Evolutionary conservation across 352 stramenopile genomes (phyloP), one percentile per base, ranked within the genome.

Genomic region (Globisporangium viniferum): DNA sequence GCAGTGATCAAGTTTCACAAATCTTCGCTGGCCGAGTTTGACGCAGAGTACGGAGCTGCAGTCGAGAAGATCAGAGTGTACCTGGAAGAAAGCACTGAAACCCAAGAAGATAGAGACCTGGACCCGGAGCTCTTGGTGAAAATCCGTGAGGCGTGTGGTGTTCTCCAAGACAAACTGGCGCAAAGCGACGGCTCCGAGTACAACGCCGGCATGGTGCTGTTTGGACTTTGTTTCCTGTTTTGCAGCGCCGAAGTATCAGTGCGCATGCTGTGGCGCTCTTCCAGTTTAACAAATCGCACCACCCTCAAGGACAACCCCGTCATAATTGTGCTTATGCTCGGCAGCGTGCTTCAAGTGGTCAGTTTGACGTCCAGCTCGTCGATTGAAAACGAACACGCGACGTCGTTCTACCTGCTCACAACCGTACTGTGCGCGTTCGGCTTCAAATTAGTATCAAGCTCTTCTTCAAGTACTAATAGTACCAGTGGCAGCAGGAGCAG

Each of bases 351-450:
- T 14, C 82, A 93, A 31, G 84, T 92, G 61, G 69, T 70, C 18
- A 93, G 80, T 36, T 70, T 94, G 22, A 86, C 85, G 0, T 95
- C 87, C 1, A 94, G 82, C 36, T 96, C 89, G 5, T 93, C 86
- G 22, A 95, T 97, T 39, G 90, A 97, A 62, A 97, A 97, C 67
- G 90, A 97, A 63, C 90, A 97, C 63, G 89, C 88, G 14, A 94
- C 86, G 10, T 71, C 70, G 6, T 95, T 94, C 65, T 94, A 94
- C 71, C 66, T 95, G 51, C 69, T 81, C 7, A 89, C 81, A 0
- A 87, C 76, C 5, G 67, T 86, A 15, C 65, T 93, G 0, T 39
- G 85, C 29, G 70, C 64, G 0, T 41, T 69, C 20, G 67, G 49
- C 29, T 48, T 73, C 22, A 41, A 67, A 3, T 12, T 89, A 3